Evolutionary conservation across 2,329 filamentous ascomycete genomes (phyloP).

Genomic region (Coccinonectria pachysandricola): DNA sequence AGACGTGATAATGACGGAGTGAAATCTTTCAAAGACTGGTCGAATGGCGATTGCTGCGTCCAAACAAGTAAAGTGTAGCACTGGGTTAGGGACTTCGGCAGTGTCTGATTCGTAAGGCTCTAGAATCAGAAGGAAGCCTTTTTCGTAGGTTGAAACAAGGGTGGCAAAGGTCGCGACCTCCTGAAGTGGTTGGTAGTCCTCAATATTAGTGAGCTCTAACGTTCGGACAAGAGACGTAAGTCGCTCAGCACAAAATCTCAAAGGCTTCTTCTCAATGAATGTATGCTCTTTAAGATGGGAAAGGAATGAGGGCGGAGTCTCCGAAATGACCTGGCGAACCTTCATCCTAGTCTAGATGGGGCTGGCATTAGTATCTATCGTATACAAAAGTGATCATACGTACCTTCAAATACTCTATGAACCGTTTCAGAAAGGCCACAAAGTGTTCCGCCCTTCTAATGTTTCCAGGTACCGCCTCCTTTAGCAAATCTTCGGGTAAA

Average conservation of each 20-base stretch:
- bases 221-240: constrained; percentile 90
- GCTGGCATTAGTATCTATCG: constrained; percentile 3
- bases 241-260: constrained; percentile 89
- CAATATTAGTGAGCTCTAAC: constrained; percentile 90
- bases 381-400: not conserved
- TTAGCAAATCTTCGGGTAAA: constrained; percentile 83
- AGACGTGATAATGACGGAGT: constrained; percentile 96
- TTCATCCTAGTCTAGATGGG: constrained; percentile 76
- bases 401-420: constrained; percentile 90
- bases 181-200: constrained; percentile 93
- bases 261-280: constrained; percentile 92
- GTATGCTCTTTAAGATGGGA: constrained; percentile 90
- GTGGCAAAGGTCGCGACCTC: constrained; percentile 98
- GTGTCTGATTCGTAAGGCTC: constrained; percentile 95
- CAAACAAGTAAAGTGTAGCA: constrained; percentile 94
- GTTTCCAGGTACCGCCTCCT: constrained; percentile 93
- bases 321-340: constrained; percentile 91
- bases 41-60: constrained; percentile 98
- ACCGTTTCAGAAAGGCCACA: constrained; percentile 84
- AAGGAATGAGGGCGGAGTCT: constrained; percentile 89
- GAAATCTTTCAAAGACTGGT: constrained; percentile 93
- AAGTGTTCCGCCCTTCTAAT: constrained; percentile 95
- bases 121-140: constrained; percentile 89
- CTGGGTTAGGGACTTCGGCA: constrained; percentile 88
- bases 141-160: constrained; percentile 91